Conservation (phyloP, 2,329 filamentous ascomycete genomes). For the Neonectria coccinea region DNA sequence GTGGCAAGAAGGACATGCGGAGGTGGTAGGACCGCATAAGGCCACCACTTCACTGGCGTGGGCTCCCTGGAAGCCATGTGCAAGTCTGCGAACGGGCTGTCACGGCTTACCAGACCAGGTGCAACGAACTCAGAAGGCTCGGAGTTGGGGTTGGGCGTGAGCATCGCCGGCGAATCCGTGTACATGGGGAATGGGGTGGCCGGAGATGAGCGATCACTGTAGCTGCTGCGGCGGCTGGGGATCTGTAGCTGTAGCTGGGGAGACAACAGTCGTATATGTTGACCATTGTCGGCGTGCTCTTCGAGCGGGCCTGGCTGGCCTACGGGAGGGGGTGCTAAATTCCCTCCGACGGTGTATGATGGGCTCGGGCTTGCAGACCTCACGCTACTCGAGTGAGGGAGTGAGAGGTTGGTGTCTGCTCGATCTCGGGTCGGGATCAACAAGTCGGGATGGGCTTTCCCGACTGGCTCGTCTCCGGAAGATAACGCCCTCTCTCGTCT, state of each 20-base stretch:
- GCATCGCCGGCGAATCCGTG: conserved; percentile 66
- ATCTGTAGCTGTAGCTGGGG: conserved; percentile 59
- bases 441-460: conserved; percentile 36
- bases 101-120: conserved; percentile 51
- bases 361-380: conserved; percentile 47
- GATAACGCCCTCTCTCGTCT: conserved; percentile 58
- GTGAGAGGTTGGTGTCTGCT: conserved; percentile 35
- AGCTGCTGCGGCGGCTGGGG: conserved; percentile 56
- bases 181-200: conserved; percentile 76
- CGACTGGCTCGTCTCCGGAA: conserved; percentile 54
- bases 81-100: conserved; percentile 61
- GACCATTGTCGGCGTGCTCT: conserved; percentile 24
- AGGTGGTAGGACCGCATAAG: conserved; percentile 77
- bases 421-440: conserved; percentile 35
- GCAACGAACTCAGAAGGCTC: conserved; percentile 68
- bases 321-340: conserved; percentile 56
- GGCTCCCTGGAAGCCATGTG: conserved; percentile 53
- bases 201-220: conserved; percentile 61
- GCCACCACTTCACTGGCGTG: conserved; percentile 80
- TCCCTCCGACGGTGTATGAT: conserved; percentile 54
- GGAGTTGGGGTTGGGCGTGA: conserved; percentile 56
- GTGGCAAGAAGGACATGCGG: conserved; percentile 78
- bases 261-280: conserved; percentile 22
- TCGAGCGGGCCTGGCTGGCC: conserved; percentile 38
- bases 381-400: conserved; percentile 37